A percentile compares a stretch with the other conserved stretches of the same genome.
These are phyloP conservation scores for Cercospora zeae-maydis DNA, from an alignment of 2,329 filamentous ascomycete genomes.

Conservation along the genomic window DNA sequence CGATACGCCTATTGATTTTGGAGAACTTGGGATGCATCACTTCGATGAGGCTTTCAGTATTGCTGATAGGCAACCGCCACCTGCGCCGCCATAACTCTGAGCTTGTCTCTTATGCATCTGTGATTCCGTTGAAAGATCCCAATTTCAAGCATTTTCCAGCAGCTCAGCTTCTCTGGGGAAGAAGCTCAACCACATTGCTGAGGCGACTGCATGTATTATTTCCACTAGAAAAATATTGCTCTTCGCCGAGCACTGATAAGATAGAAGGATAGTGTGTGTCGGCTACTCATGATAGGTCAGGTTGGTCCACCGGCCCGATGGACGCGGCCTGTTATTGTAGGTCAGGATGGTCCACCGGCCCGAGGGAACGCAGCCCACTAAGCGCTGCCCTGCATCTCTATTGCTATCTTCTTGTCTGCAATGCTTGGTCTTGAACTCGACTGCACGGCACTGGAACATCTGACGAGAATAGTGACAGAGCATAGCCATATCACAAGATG, in stretches of 20 bases:
- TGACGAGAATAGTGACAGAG: neutral
- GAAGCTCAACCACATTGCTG: no score
- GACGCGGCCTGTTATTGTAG: neutral
- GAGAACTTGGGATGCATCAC: slow-evolving; percentile 14
- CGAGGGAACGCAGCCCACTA: neutral
- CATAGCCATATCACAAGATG: slow-evolving; percentile 7
- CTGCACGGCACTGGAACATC: neutral
- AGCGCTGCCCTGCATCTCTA: neutral
- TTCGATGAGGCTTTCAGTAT: slow-evolving; percentile 22
- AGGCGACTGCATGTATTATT: no score
- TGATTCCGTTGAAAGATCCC: neutral
- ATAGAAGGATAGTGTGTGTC: no score
- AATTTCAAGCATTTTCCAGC: neutral
- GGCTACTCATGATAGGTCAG: no score
- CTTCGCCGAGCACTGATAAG: no score
- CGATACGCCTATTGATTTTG: slow-evolving; percentile 17
- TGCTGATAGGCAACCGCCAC: slow-evolving; percentile 6
- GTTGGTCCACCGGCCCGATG: no score
- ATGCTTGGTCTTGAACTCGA: neutral
- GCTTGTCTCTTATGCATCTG: neutral
- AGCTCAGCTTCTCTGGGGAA: neutral
- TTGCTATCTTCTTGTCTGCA: neutral
- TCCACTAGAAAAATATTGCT: no score
- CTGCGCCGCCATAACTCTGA: neutral
- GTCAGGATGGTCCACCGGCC: slow-evolving; percentile 3